Evolutionary conservation across 768 basidiomycete genomes (phyloP), one percentile per base, ranked within the genome.

Genomic region (Panaeolus papilionaceus): DNA sequence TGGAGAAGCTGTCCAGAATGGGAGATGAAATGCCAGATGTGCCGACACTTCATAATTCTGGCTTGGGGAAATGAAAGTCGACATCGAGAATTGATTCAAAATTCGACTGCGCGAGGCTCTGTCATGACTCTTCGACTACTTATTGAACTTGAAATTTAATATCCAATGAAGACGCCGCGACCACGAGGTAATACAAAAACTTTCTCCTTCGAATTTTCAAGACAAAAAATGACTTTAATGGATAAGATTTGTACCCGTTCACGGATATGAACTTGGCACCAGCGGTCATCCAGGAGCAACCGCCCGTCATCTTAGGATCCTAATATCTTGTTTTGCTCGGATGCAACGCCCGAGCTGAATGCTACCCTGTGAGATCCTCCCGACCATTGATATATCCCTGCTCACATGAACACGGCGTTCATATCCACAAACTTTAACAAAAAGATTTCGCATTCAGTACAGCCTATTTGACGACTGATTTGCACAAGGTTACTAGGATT

Each of bases 231-330:
- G 45, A n/a, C 33, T 20, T 20, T 45, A 3, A 14, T 16, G 45
- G 45, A 45, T 45, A 45, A 45, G 16, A 45, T 45, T 45, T 45
- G 45, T 45, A 45, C 18, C 45, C 45, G 45, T 45, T 45, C 18
- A 16, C 16, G 10, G 16, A 42, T 42, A 42, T 42, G 10, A 42
- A 42, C 7, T 45, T 16, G 16, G 39, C 14, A 14, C 6, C 7
- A 45, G 16, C n/a, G 6, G 45, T 45, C 45, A 45, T 45, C 45
- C 14, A n/a, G 0, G 45, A 14, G 12, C 16, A 16, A n/a, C 45
- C 45, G 45, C 45, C n/a, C 18, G 16, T 45, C 45, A 7, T 7
- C 11, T 7, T 45, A 20, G 45, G 12, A 45, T 45, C 16, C 16
- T 8, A 42, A 42, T 10, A 10, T 42, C 40, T 11, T 11, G 40